Evolutionary conservation across 768 basidiomycete genomes (phyloP).

Genomic region (Dioszegia aurantiaca): DNA sequence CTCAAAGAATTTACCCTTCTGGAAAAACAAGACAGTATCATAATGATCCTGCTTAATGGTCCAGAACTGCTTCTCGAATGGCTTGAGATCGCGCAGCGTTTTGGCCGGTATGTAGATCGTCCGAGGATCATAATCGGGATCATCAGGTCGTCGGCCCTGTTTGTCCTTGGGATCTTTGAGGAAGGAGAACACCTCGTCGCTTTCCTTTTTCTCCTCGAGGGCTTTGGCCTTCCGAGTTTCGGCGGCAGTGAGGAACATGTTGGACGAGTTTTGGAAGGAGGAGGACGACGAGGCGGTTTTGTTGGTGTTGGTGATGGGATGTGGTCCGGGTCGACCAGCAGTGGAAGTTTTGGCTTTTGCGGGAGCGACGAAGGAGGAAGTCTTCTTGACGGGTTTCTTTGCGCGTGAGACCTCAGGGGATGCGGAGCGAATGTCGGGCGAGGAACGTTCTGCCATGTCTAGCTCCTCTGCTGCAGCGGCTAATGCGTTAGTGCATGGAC

Average conservation of each 20-base stretch:
- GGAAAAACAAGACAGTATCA: conserved; percentile 96
- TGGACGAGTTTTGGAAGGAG: conserved; percentile 17
- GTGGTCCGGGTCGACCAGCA: conserved; percentile 23
- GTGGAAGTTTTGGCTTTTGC: conserved; percentile 1
- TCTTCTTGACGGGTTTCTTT: conserved; percentile 21
- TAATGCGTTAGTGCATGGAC: background rate
- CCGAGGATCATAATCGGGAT: conserved; percentile 84
- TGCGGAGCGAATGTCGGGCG: conserved; percentile 17
- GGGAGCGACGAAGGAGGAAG: conserved; percentile 27
- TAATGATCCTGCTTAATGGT: conserved; percentile 96
- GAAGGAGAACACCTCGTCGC: conserved; percentile 75
- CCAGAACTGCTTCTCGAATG: conserved; percentile 79
- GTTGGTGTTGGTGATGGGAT: conserved; percentile 17
- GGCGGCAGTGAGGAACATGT: conserved; percentile 72
- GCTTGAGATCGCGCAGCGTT: conserved; percentile 68
- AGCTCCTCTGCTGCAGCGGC: conserved; percentile 43
- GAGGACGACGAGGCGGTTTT: background rate
- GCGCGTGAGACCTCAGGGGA: conserved; percentile 9
- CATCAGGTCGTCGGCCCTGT: conserved; percentile 71
- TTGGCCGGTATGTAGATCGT: conserved; percentile 75
- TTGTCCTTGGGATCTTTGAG: conserved; percentile 72
- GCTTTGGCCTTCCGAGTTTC: conserved; percentile 71
- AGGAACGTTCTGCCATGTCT: conserved; percentile 25
- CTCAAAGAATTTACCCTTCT: conserved; percentile 70
- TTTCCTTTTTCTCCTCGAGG: conserved; percentile 76